Percentiles rank a stretch among this genome's conserved stretches.
Evolutionary conservation across 257 asterid genomes (phyloP).

Genomic region (Fraxinus pennsylvanica): DNA sequence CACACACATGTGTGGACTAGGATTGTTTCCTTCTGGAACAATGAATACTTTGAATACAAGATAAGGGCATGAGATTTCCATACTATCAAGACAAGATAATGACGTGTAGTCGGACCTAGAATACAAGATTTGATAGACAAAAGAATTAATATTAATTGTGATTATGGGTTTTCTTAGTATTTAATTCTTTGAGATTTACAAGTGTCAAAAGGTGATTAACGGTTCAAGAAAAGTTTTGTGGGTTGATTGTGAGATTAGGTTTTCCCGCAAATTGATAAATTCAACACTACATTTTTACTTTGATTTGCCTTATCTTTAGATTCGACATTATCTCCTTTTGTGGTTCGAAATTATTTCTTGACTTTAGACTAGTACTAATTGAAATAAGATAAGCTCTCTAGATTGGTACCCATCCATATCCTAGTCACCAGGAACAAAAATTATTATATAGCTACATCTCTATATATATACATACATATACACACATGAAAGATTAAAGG

Average conservation of each 20-base stretch:
- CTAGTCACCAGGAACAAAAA: constrained; percentile 33
- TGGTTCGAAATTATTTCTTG: constrained; percentile 51
- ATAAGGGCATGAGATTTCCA: constrained; percentile 15
- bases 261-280: constrained; percentile 22
- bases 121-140: constrained; percentile 6
- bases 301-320: constrained; percentile 53
- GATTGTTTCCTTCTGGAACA: constrained; percentile 29
- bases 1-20: no score
- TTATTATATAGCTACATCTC: background rate
- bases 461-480: background rate
- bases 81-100: background rate
- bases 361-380: constrained; percentile 33
- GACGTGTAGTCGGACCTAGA: constrained; percentile 28
- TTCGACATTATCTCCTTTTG: constrained; percentile 54
- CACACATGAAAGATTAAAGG: no score
- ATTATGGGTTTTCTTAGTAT: background rate
- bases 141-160: background rate
- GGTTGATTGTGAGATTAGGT: constrained; percentile 4
- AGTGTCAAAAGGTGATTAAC: background rate
- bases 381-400: constrained; percentile 47
- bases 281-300: constrained; percentile 12
- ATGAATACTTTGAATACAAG: background rate
- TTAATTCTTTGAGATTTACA: background rate
- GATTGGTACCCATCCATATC: constrained; percentile 41
- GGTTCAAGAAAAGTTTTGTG: background rate